Evolutionary conservation across 225 moss, liverwort and hornwort species (phyloP), one percentile per base, ranked within the genome.

Genomic region (Thuidium tamariscinum): DNA sequence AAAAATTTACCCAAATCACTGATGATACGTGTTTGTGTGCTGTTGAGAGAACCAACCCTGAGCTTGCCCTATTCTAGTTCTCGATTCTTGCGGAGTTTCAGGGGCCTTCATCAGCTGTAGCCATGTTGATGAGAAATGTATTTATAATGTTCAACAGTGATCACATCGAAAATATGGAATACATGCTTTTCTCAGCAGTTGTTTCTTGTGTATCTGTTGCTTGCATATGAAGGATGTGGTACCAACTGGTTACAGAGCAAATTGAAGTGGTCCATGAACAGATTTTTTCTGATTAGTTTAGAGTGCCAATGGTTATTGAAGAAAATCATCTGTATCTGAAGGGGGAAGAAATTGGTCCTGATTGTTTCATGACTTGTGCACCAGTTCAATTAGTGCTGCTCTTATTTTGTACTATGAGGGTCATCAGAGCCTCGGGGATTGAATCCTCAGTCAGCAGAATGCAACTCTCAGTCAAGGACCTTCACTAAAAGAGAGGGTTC

Each of bases 71-170:
- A 10, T 61, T 60, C 19, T 77, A 60, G 62, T 87, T 87, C 48
- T 80, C 66, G 20, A 74, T 73, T 61, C 27, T 60, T 75, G 46
- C 68, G 66, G 63, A 83, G 61, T 73, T 74, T 82, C 36, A 59
- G 82, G 52, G 81, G 36, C 48, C 64, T 84, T 48, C 79, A 39
- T 75, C 60, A 80, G 56, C 85, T 68, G 46, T 79, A 48, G 48
- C 84, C 82, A 48, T 89, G 60, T 55, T 79, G 89, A 82, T 87
- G 89, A 91, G 74, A 79, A 73, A 82, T 89, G 89, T 89, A 91
- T 82, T 87, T 85, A 44, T 88, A 87, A 32, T 81, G 55, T 89
- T 87, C 82, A 82, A 66, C 48, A 79, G 79, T 82, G 71, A 79
- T 74, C 48, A 82, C 68, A n/a, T 87, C 39, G 83, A 79, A 25